These are phyloP conservation scores for Plasmodium cynomolgi DNA, from an alignment of 169 alveolate genomes.

Conservation along the genomic window DNA sequence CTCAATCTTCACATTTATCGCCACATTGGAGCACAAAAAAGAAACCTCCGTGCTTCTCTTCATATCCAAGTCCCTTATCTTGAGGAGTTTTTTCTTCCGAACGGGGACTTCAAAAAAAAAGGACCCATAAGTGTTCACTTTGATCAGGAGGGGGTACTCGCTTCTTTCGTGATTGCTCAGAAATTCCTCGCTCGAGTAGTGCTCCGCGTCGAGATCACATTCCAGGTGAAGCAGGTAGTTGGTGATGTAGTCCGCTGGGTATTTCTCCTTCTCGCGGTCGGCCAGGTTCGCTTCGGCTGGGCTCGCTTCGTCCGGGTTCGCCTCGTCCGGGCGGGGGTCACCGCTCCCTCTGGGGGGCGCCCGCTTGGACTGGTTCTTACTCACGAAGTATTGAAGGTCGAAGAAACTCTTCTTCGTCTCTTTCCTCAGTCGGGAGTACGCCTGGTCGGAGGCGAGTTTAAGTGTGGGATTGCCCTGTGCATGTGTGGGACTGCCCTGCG, in stretches of 20 bases:
- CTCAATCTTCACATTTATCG: slow-evolving; percentile 43
- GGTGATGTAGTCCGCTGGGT: not conserved
- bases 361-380: not conserved
- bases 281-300: not conserved
- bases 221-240: slow-evolving; percentile 24
- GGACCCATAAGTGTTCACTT: slow-evolving; percentile 34
- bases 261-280: not conserved
- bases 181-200: not conserved
- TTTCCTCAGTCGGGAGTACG: not conserved
- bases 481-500: not conserved
- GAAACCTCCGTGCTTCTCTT: slow-evolving; percentile 15
- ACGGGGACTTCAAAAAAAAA: slow-evolving; percentile 58
- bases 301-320: not conserved
- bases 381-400: slow-evolving; percentile 54
- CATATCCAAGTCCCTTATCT: slow-evolving; percentile 4
- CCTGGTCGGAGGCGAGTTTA: not conserved
- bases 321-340: not conserved
- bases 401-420: slow-evolving; percentile 4
- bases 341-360: not conserved
- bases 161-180: not conserved
- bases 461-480: not conserved
- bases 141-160: slow-evolving; percentile 3
- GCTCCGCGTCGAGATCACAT: not conserved
- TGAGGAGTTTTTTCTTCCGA: slow-evolving; percentile 13
- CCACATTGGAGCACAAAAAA: not conserved